A percentile compares a stretch with the other conserved stretches of the same genome.
Evolutionary conservation across 352 stramenopile species (phyloP).

Genomic region (Globisporangium parvum): DNA sequence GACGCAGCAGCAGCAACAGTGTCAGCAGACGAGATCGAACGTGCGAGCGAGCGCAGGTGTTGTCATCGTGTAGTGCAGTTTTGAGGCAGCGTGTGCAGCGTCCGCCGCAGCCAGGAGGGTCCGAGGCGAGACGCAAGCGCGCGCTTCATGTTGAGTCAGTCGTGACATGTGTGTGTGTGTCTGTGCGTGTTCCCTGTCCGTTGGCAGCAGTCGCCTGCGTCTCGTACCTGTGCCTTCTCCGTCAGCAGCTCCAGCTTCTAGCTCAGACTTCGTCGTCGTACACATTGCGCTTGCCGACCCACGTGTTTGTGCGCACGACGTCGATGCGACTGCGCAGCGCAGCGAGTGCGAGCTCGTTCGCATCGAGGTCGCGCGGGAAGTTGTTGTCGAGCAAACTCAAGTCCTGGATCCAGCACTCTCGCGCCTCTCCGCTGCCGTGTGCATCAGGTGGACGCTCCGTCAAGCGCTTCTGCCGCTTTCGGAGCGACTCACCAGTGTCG

Average conservation of each 20-base stretch:
- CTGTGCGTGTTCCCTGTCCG: no score
- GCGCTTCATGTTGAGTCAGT: no score
- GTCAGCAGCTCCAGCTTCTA: slow-evolving; percentile 1
- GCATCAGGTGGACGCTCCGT: neutral
- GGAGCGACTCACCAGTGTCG: neutral
- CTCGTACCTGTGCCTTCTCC: no score
- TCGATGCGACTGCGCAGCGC: slow-evolving; percentile 27
- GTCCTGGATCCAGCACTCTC: slow-evolving; percentile 27
- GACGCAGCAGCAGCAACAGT: neutral
- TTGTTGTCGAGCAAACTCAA: slow-evolving; percentile 73
- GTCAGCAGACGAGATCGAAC: no score
- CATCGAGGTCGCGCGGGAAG: slow-evolving; percentile 25
- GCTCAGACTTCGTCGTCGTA: slow-evolving; percentile 78
- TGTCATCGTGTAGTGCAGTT: no score
- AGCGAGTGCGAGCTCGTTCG: slow-evolving; percentile 19
- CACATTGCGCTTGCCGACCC: slow-evolving; percentile 57
- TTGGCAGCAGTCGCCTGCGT: neutral
- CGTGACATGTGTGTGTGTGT: no score
- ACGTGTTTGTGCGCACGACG: slow-evolving; percentile 56
- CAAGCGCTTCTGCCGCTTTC: slow-evolving; percentile 9
- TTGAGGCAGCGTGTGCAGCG: no score
- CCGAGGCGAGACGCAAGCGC: no score
- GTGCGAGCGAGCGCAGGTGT: no score
- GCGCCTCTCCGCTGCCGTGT: no score
- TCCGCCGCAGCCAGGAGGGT: no score